phyloP scores from a whole-genome alignment of 2,329 filamentous ascomycete genomes.

The Graphilbum ipis-grandicollis region DNA sequence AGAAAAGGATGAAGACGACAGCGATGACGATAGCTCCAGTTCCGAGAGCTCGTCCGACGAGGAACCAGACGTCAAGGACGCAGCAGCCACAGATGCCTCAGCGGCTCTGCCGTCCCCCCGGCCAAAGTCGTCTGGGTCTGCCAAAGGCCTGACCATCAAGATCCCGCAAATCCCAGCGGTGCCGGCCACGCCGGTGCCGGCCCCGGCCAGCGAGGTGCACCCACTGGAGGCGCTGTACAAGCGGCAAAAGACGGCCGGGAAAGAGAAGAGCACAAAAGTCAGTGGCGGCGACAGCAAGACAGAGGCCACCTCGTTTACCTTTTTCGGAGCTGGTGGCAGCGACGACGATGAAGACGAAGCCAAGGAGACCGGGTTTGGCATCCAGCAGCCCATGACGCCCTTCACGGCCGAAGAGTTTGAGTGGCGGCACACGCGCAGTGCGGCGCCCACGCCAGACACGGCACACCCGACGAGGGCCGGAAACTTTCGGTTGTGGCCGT shows the following conservation, averaged over 20 bases:
- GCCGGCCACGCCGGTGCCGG: conserved; percentile 23
- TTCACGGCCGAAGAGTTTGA: conserved; percentile 67
- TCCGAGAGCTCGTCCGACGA: conserved; percentile 4
- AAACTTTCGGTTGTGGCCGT: conserved; percentile 32
- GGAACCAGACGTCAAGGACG: no score
- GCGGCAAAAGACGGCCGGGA: conserved; percentile 30
- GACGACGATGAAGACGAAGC: conserved; percentile 11
- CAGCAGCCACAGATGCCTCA: not conserved
- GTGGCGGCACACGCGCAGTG: conserved; percentile 59
- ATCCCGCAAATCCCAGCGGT: conserved; percentile 23
- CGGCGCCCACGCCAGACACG: conserved; percentile 88
- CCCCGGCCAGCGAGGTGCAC: conserved; percentile 41
- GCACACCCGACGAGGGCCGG: conserved; percentile 46
- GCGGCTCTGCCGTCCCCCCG: conserved; percentile 15
- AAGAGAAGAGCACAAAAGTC: no score
- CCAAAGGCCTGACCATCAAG: conserved; percentile 34
- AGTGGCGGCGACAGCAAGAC: conserved; percentile 14
- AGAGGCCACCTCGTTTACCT: conserved; percentile 52
- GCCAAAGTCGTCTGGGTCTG: conserved; percentile 32
- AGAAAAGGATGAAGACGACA: not conserved
- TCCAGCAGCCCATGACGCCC: conserved; percentile 53
- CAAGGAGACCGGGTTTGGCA: conserved; percentile 10
- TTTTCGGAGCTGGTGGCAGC: conserved; percentile 46
- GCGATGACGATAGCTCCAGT: conserved; percentile 5
- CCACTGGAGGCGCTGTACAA: conserved; percentile 91